Percentiles rank a stretch among this genome's conserved stretches.
Conservation (phyloP, 257 asterid species). For the Nicotiana noctiflora region DNA sequence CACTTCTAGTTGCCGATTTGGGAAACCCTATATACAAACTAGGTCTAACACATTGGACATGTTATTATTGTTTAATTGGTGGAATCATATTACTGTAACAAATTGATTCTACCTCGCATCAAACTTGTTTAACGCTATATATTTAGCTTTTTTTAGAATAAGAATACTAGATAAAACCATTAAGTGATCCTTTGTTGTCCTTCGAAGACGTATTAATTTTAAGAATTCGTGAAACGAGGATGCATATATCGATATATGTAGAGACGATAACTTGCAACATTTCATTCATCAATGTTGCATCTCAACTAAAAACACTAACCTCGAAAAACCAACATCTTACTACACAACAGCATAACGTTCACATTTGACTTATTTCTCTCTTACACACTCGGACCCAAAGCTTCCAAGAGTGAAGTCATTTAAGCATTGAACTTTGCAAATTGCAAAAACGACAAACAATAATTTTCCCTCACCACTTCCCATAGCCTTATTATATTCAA, state of each 20-base stretch:
- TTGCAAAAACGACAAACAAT: constrained; percentile 33
- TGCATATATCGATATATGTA: not conserved
- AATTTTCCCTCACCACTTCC: constrained; percentile 15
- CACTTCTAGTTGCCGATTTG: too few species aligned
- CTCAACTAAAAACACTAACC: not conserved
- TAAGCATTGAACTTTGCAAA: constrained; percentile 11
- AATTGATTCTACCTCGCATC: too few species aligned
- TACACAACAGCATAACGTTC: not conserved
- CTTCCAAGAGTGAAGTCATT: not conserved
- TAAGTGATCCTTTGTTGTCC: too few species aligned
- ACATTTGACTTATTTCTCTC: not conserved
- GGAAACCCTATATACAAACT: too few species aligned
- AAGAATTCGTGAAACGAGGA: not conserved
- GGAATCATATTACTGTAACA: too few species aligned
- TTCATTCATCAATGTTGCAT: not conserved
- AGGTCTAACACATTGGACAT: too few species aligned
- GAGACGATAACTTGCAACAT: not conserved
- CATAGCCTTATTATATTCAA: not conserved
- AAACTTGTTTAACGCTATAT: too few species aligned
- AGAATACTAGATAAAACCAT: too few species aligned
- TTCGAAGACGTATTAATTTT: not conserved
- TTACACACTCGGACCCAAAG: not conserved
- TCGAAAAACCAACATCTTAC: not conserved
- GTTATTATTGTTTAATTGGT: too few species aligned
- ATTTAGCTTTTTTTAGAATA: too few species aligned